phyloP scores from a whole-genome alignment of 345 rosid genomes.

The Draba incana region DNA sequence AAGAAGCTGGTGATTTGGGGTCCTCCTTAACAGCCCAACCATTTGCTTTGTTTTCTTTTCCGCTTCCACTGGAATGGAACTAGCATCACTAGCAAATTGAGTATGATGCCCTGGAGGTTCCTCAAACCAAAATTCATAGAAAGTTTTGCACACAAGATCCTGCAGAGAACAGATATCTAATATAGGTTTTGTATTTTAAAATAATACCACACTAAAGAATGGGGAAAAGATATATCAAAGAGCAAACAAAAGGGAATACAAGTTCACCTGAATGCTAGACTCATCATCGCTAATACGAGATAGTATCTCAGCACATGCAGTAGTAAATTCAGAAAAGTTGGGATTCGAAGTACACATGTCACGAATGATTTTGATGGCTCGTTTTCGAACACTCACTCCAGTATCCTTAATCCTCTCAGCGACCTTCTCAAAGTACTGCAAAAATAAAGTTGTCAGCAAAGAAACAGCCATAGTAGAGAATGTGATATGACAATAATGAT shows the following conservation, averaged over 20 bases:
- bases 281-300: conserved; percentile 97
- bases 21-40: conserved; percentile 80
- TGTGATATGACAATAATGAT: conserved; percentile 24
- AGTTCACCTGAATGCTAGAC: conserved; percentile 89
- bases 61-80: conserved; percentile 90
- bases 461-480: conserved; percentile 19
- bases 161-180: conserved; percentile 41
- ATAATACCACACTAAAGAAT: conserved; percentile 10
- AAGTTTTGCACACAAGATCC: conserved; percentile 99
- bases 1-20: conserved; percentile 86
- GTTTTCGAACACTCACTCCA: conserved; percentile 96
- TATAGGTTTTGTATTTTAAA: conserved; percentile 12
- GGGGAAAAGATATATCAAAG: conserved; percentile 10
- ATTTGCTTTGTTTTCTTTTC: conserved; percentile 94
- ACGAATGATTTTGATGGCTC: conserved; percentile 92
- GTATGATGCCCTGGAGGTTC: conserved; percentile 78
- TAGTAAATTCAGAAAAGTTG: conserved; percentile 82
- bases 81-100: conserved; percentile 71
- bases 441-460: conserved; percentile 18
- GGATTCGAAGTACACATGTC: conserved; percentile 94
- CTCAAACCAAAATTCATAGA: conserved; percentile 98
- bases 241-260: conserved; percentile 13
- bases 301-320: conserved; percentile 89
- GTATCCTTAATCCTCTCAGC: conserved; percentile 99
- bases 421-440: conserved; percentile 97